phyloP scores from a whole-genome alignment of 768 basidiomycete genomes.

The Amanita inopinata region DNA sequence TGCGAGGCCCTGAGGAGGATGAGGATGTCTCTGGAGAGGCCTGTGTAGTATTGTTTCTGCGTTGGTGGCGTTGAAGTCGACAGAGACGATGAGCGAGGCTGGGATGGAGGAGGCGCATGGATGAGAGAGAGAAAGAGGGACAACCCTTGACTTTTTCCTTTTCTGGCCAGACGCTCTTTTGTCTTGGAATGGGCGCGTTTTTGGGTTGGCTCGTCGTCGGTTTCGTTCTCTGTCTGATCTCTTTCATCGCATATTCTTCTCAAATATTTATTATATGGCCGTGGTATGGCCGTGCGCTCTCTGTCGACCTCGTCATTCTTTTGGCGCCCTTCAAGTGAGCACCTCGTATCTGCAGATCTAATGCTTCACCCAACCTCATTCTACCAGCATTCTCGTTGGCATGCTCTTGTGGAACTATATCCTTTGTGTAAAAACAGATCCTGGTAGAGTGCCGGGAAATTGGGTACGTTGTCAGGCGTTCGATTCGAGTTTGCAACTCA shows the following conservation, averaged over 20 bases:
- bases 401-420: constrained; percentile 86
- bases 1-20: constrained; percentile 10
- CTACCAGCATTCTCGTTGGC: constrained; percentile 55
- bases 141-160: neutral
- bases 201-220: constrained; percentile 57
- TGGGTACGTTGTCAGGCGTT: constrained; percentile 48
- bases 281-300: constrained; percentile 75
- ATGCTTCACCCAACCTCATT: constrained; percentile 4
- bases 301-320: constrained; percentile 66
- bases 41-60: neutral
- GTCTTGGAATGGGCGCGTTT: constrained; percentile 27
- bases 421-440: constrained; percentile 73
- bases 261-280: constrained; percentile 90
- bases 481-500: neutral
- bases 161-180: neutral
- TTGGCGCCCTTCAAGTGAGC: constrained; percentile 88
- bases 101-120: constrained; percentile 2
- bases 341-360: neutral
- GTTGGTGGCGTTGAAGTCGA: constrained; percentile 1
- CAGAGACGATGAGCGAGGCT: neutral
- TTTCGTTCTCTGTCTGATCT: constrained; percentile 62
- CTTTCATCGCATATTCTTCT: constrained; percentile 81
- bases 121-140: neutral
- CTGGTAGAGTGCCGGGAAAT: constrained; percentile 66
- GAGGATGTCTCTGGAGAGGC: too few relatives aligned